Evolutionary conservation across 441 rosid genomes (phyloP), one percentile per base, ranked within the genome.

Genomic region (Corymbia calophylla): DNA sequence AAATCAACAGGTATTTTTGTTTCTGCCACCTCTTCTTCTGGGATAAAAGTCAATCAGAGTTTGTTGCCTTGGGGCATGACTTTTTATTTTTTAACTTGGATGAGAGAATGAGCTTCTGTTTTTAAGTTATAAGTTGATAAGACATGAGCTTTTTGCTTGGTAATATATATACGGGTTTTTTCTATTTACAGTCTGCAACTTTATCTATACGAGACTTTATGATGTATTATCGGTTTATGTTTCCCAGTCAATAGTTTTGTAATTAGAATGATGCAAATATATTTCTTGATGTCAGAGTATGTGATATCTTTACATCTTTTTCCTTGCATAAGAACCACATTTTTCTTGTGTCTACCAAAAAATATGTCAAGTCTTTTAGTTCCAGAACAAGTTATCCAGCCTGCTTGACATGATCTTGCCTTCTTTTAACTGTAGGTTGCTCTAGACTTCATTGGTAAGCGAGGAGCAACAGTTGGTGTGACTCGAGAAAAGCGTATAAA

Each of bases 381-480:
- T 77, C 51, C 51, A 77, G 84, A 51, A 44, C 18, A 44, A 77
- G 84, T 77, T 44, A 12, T 44, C 18, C 0, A 1, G 84, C 51
- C 51, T 77, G 23, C 84, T 77, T 77, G 84, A 77, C 84, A 53
- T 35, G n/a, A 53, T 39, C 47, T 47, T 17, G 88, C 68, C 88
- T 89, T 35, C 5, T 53, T 23, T 87, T 53, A 87, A 84, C 84
- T 93, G 91, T 92, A 98, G 99, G 99, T 98, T 92, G 99, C 99
- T 23, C 96, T 98, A 21, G 99, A 98, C 84, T 98, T 95, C 90
- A 98, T 98, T 77, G 99, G 99, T 53, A 97, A 96, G 93, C 95
- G 99, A 94, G 99, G 99, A 92, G 96, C 98, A 77, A 95, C 99
- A 87, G 96, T 95, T 92, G 99, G 99, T 92, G 98, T 96, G 87